Evolutionary conservation across 257 asterid species (phyloP).

Genomic region (Solanum lignicaule): DNA sequence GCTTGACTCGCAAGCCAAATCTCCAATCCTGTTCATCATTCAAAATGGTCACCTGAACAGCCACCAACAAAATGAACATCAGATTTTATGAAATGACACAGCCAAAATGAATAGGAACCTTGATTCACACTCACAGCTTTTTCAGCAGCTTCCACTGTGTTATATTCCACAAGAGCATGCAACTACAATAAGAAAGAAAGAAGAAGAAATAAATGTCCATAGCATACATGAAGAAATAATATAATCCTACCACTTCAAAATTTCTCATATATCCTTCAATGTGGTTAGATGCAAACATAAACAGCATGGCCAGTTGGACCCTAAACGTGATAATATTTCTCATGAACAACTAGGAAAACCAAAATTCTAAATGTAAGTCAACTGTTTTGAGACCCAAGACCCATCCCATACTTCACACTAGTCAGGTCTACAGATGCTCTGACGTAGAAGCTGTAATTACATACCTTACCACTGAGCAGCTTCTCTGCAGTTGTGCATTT

Average conservation of each 20-base stretch:
- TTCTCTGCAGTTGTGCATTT: slow-evolving; percentile 70
- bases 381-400: not conserved
- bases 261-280: not conserved
- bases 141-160: slow-evolving; percentile 77
- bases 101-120: not conserved
- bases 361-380: not conserved
- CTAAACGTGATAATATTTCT: not conserved
- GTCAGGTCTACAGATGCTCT: not conserved
- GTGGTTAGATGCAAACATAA: not conserved
- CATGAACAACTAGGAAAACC: not conserved
- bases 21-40: slow-evolving; percentile 98
- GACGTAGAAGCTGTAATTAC: not conserved
- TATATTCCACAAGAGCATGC: slow-evolving; percentile 90
- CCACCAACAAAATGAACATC: not conserved
- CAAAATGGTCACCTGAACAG: slow-evolving; percentile 54
- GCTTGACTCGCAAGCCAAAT: slow-evolving; percentile 91
- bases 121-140: slow-evolving; percentile 71
- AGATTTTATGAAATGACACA: not conserved
- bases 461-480: slow-evolving; percentile 85
- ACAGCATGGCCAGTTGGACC: not conserved
- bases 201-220: not conserved
- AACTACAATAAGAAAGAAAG: slow-evolving; percentile 29
- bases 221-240: not conserved
- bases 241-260: not conserved
- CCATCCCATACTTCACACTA: not conserved